A percentile compares a stretch with the other conserved stretches of the same genome.
phyloP scores from a whole-genome alignment of 2,329 filamentous ascomycete species.

The Arthrobotrys sphaeroides region DNA sequence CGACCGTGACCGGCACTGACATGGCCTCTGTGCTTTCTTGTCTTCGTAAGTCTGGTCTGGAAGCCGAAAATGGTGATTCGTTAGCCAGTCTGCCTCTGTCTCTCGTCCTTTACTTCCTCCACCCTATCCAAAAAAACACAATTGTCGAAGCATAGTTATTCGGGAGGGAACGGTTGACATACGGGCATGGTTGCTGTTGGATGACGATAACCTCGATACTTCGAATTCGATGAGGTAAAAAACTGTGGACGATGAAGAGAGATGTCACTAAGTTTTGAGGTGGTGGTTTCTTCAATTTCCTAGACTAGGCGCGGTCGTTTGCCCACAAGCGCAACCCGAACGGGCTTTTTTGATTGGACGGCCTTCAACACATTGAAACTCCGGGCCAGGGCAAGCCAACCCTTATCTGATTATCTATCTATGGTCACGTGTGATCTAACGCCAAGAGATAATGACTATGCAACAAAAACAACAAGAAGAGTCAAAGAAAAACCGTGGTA shows the following conservation, averaged over 20 bases:
- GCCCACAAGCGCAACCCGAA: constrained; percentile 12
- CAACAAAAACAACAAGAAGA: constrained; percentile 19
- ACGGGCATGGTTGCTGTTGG: constrained; percentile 38
- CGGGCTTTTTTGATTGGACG: constrained; percentile 15
- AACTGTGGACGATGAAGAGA: constrained; percentile 14
- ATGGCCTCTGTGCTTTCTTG: constrained; percentile 76
- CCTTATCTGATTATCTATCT: constrained; percentile 41
- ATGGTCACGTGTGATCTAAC: constrained; percentile 8
- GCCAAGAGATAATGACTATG: constrained; percentile 6
- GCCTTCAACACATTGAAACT: constrained; percentile 10
- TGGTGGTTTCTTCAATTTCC: constrained; percentile 30
- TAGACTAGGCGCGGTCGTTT: constrained; percentile 20
- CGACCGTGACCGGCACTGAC: constrained; percentile 98
- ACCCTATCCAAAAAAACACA: neutral
- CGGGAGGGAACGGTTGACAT: constrained; percentile 26
- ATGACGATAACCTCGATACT: constrained; percentile 13
- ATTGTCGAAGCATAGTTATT: constrained; percentile 7
- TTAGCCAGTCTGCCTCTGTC: constrained; percentile 37
- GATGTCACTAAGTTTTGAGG: constrained; percentile 18
- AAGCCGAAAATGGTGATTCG: constrained; percentile 19
- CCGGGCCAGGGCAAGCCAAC: constrained; percentile 12
- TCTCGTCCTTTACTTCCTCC: constrained; percentile 5
- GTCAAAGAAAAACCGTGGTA: neutral
- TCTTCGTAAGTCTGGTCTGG: constrained; percentile 59
- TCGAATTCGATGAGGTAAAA: constrained; percentile 9